These are phyloP conservation scores for Tolypocladium tropicale DNA, from an alignment of 2,329 filamentous ascomycete genomes.

Conservation along the genomic window DNA sequence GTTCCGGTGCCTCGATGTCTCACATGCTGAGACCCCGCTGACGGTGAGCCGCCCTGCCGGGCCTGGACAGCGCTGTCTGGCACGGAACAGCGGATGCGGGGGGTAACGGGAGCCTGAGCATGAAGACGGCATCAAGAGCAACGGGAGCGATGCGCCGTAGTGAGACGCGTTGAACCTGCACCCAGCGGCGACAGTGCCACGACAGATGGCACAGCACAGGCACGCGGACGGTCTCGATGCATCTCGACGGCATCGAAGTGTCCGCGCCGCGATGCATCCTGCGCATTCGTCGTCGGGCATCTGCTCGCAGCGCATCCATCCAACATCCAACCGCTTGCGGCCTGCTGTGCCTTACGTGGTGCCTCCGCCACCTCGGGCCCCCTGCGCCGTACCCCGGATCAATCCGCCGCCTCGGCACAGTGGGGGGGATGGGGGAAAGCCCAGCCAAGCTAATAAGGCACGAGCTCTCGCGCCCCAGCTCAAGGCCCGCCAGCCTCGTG, in stretches of 20 bases:
- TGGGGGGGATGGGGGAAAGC: too few species aligned
- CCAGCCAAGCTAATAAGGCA: background rate
- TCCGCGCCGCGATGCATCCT: background rate
- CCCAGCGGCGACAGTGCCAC: background rate
- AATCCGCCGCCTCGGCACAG: background rate
- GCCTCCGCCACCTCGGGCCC: background rate
- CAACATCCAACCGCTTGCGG: background rate
- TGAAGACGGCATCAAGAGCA: too few species aligned
- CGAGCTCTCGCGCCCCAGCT: background rate
- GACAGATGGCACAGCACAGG: too few species aligned
- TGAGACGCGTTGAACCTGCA: background rate
- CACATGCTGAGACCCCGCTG: background rate
- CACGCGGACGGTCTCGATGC: too few species aligned
- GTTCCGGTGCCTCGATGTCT: background rate
- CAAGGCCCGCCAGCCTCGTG: background rate
- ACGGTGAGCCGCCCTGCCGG: background rate
- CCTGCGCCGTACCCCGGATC: background rate
- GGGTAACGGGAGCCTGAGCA: too few species aligned
- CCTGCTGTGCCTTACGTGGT: background rate
- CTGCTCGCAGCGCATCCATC: background rate
- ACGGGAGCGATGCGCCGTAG: too few species aligned
- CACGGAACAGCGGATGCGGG: too few species aligned
- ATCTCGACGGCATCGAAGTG: too few species aligned
- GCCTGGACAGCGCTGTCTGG: background rate
- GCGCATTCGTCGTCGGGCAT: background rate